Base-by-base conservation (phyloP, 2,329 filamentous ascomycete species). In the Phyllosticta capitalensis region DNA sequence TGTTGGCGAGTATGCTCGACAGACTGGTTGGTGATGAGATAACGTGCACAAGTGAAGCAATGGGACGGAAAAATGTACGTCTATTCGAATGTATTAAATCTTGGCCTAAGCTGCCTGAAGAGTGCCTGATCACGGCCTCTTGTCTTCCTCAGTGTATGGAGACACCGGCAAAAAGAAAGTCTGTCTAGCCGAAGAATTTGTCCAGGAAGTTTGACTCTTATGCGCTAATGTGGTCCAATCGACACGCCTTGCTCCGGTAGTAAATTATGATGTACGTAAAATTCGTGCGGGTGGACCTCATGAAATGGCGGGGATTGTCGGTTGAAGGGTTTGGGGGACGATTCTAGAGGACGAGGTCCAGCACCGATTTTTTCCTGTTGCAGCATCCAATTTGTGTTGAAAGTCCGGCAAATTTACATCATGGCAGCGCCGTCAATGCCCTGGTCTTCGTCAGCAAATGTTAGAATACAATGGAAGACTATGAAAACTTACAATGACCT, bases 401-500 rank as follows among this genome's bases (percentile, higher is more conserved):
- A 55, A n/a, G 9, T 20, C 53, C 1, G 9, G n/a, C 21, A 12
- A 55, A 30, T 24, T 71, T 73, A 74, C 72, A 74, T 74, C 69
- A 72, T 74, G 61, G 72, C 72, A 66, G 72, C 72, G 49, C 72
- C 72, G 56, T 74, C 72, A 38, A 61, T 61, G 45, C 58, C 52
- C 53, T 54, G 19, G 17, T 14, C 2, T 17, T 30, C n/a, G 53
- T 56, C 49, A 50, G 45, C 48, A 17, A 12, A 24, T 10, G 52
- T 3, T 5, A 26, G 7, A 3, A 12, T 12, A 38, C n/a, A 58
- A 78, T 77, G 63, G 20, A 33, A 17, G 19, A 17, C 5, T 22
- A 9, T 20, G 19, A 5, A 14, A 49, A 59, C 58, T 59, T 59
- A 59, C 58, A 63, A 80, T 77, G 68, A 80, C 75, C 74, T 80